Conservation (phyloP, 441 rosid species). For the Gossypium davidsonii region DNA sequence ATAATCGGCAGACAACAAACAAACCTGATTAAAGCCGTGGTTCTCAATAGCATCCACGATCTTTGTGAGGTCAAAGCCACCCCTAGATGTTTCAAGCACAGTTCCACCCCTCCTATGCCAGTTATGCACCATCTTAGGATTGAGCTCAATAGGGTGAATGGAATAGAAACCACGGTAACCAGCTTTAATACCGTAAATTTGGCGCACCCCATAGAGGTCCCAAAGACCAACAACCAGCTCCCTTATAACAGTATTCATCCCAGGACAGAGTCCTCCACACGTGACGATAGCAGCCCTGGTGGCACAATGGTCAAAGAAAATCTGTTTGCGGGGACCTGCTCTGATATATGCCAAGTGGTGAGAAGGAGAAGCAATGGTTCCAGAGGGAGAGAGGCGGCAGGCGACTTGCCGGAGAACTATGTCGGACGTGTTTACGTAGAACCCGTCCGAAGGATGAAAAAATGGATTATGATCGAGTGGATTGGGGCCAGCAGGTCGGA, state of each 20-base stretch:
- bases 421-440: conserved; percentile 57
- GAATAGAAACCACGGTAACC: conserved; percentile 87
- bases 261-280: conserved; percentile 92
- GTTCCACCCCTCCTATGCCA: conserved; percentile 82
- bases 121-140: conserved; percentile 55
- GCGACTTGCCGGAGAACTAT: conserved; percentile 53
- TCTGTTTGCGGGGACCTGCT: conserved; percentile 63
- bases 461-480: conserved; percentile 54
- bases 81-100: conserved; percentile 70
- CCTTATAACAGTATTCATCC: conserved; percentile 76
- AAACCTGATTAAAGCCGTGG: conserved; percentile 61
- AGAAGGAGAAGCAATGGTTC: conserved; percentile 16
- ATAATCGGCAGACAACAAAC: neutral
- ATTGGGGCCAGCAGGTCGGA: conserved; percentile 29
- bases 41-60: conserved; percentile 63
- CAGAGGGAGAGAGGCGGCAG: conserved; percentile 42
- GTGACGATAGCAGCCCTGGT: conserved; percentile 71
- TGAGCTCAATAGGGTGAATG: conserved; percentile 38
- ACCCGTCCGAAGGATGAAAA: conserved; percentile 53
- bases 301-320: conserved; percentile 38
- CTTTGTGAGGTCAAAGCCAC: conserved; percentile 60
- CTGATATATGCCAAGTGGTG: conserved; percentile 43
- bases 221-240: conserved; percentile 79
- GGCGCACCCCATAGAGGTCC: conserved; percentile 71
- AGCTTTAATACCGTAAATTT: conserved; percentile 60